A percentile compares a stretch with the other conserved stretches of the same genome.
Evolutionary conservation across 768 basidiomycete genomes (phyloP).

Genomic region (Leccinum ochraceum): DNA sequence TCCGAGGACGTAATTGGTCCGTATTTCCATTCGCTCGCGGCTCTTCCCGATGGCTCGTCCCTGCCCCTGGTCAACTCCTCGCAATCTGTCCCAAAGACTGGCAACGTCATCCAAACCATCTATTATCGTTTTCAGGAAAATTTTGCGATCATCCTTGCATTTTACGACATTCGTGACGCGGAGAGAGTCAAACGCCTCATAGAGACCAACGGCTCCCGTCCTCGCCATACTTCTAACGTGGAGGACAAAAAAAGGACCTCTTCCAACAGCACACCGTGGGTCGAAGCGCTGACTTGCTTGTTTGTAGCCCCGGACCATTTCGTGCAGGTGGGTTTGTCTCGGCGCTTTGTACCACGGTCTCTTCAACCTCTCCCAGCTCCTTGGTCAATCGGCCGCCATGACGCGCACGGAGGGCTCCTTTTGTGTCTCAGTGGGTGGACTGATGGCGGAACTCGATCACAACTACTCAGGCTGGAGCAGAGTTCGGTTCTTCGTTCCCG

Average conservation of each 20-base stretch:
- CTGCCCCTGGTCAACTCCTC: constrained; percentile 8
- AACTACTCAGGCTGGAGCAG: constrained; percentile 27
- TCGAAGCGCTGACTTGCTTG: constrained; percentile 39
- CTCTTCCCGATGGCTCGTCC: constrained; percentile 14
- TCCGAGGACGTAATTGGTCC: constrained; percentile 32
- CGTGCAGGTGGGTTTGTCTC: constrained; percentile 37
- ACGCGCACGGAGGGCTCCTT: constrained; percentile 55
- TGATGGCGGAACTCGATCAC: constrained; percentile 21
- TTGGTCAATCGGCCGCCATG: constrained; percentile 49
- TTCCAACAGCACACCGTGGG: constrained; percentile 16
- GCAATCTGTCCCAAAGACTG: constrained; percentile 13
- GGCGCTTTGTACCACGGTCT: constrained; percentile 1
- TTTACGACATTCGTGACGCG: constrained; percentile 60
- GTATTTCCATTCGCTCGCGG: constrained; percentile 31
- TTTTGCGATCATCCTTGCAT: constrained; percentile 58
- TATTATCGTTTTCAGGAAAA: constrained; percentile 51
- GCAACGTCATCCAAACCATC: constrained; percentile 52
- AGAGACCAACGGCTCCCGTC: constrained; percentile 21
- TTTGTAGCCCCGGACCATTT: constrained; percentile 50
- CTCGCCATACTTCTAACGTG: neutral
- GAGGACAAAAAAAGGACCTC: constrained; percentile 11
- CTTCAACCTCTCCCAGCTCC: constrained; percentile 40
- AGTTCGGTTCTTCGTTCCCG: constrained; percentile 26
- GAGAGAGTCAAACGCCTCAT: constrained; percentile 47
- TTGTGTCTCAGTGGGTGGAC: constrained; percentile 42